Conservation (phyloP, 495 filamentous ascomycete genomes). For the Halenospora varia region DNA sequence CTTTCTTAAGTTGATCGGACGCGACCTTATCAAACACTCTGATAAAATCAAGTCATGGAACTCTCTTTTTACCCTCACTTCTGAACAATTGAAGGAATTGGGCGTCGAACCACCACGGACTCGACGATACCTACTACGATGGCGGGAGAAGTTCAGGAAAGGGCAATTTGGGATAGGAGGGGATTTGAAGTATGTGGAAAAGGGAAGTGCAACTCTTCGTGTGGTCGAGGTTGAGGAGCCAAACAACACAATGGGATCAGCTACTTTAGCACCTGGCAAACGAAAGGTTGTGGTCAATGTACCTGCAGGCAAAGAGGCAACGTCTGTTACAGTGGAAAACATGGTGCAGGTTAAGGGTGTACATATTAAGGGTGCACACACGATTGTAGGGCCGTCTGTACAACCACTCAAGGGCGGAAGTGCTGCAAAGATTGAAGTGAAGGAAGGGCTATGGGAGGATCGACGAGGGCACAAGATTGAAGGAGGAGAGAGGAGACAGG, state of each 20-base stretch:
- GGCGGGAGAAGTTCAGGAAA: constrained; percentile 76
- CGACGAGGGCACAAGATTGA: constrained; percentile 84
- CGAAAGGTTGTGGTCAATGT: constrained; percentile 70
- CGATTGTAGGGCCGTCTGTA: constrained; percentile 68
- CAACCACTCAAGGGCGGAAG: constrained; percentile 59
- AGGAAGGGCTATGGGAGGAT: constrained; percentile 88
- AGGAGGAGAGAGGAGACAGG: constrained; percentile 87
- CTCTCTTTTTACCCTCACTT: constrained; percentile 75
- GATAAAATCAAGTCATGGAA: constrained; percentile 87
- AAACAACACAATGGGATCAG: constrained; percentile 33
- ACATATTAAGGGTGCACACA: constrained; percentile 58
- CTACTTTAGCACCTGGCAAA: constrained; percentile 46
- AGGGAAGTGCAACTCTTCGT: constrained; percentile 66
- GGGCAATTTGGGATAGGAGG: constrained; percentile 76
- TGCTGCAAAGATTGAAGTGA: constrained; percentile 59
- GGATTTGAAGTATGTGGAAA: constrained; percentile 65
- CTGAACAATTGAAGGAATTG: constrained; percentile 69
- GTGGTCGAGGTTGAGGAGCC: constrained; percentile 55
- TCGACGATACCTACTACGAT: constrained; percentile 77
- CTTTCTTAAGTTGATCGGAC: constrained; percentile 91
- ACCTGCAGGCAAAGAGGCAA: constrained; percentile 44
- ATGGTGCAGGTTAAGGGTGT: constrained; percentile 55
- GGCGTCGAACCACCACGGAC: constrained; percentile 82
- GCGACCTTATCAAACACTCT: constrained; percentile 72
- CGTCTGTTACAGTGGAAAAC: constrained; percentile 34